Evolutionary conservation across 768 basidiomycete species (phyloP).

Genomic region (Coprinellus micaceus): DNA sequence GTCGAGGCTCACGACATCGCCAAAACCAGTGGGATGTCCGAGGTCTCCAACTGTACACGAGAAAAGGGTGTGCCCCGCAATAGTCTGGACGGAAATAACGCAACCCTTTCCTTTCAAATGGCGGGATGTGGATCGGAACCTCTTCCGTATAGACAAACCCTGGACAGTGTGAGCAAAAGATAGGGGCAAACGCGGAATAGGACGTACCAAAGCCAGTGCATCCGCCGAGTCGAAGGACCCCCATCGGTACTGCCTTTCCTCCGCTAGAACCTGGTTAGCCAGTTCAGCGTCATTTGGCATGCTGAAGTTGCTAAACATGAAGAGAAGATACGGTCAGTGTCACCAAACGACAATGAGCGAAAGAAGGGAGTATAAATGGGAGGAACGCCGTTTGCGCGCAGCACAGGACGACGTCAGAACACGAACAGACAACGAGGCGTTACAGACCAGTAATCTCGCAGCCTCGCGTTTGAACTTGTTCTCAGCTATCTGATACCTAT

Average conservation of each 20-base stretch:
- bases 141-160: constrained; percentile 75
- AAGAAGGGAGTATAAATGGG: constrained; percentile 9
- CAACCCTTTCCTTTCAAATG: constrained; percentile 78
- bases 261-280: constrained; percentile 64
- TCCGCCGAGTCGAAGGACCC: constrained; percentile 71
- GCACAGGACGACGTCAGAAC: constrained; percentile 3
- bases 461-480: background rate
- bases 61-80: constrained; percentile 75
- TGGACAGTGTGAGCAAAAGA: constrained; percentile 11
- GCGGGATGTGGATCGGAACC: constrained; percentile 70
- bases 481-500: background rate
- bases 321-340: background rate
- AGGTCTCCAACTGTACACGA: constrained; percentile 82
- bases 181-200: background rate
- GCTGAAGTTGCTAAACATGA: constrained; percentile 66
- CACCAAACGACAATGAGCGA: background rate
- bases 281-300: constrained; percentile 69
- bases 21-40: constrained; percentile 59
- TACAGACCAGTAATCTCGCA: background rate
- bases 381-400: constrained; percentile 14
- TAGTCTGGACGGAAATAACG: constrained; percentile 75
- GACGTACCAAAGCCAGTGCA: constrained; percentile 66
- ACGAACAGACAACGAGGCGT: constrained; percentile 19
- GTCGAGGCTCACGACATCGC: constrained; percentile 70
- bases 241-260: constrained; percentile 71